Conservation (phyloP, 768 basidiomycete species). For the Suillus alpinus region DNA sequence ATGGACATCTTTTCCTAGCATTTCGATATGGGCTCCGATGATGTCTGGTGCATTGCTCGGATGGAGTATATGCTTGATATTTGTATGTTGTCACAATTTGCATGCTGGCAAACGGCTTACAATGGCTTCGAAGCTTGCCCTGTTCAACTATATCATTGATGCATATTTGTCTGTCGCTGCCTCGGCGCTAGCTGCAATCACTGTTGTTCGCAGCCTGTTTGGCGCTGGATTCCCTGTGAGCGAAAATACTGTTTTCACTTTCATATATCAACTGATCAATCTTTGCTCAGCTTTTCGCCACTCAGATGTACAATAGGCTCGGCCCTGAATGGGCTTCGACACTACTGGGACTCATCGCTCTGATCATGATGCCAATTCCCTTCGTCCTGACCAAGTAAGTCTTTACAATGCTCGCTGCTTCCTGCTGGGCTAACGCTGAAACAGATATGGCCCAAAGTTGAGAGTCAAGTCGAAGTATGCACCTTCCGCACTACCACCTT, state of each 20-base stretch:
- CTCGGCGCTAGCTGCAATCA: slow-evolving; percentile 53
- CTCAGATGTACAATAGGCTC: slow-evolving; percentile 51
- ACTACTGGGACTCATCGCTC: slow-evolving; percentile 49
- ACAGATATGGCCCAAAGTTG: slow-evolving; percentile 39
- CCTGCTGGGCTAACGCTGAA: background rate
- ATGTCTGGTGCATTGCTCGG: slow-evolving; percentile 48
- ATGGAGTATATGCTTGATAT: slow-evolving; percentile 53
- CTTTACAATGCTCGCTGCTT: background rate
- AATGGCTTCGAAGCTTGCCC: slow-evolving; percentile 37
- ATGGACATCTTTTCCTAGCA: slow-evolving; percentile 56
- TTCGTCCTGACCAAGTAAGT: slow-evolving; percentile 37
- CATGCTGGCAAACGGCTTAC: background rate
- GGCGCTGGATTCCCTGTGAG: slow-evolving; percentile 47
- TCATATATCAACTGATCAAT: slow-evolving; percentile 3
- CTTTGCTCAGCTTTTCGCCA: slow-evolving; percentile 41
- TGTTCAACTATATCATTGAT: slow-evolving; percentile 64
- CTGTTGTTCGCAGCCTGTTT: slow-evolving; percentile 50
- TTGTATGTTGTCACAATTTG: slow-evolving; percentile 36
- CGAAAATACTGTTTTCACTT: background rate
- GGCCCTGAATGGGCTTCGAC: slow-evolving; percentile 60
- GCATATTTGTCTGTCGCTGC: slow-evolving; percentile 54
- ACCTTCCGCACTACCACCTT: slow-evolving; percentile 21
- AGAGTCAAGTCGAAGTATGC: slow-evolving; percentile 43
- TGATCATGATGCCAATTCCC: slow-evolving; percentile 51
- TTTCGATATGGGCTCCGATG: slow-evolving; percentile 54